Percentiles rank a stretch among this genome's conserved stretches.
These are phyloP conservation scores for Blastobotrys illinoisensis DNA, from an alignment of 1,139 yeast genomes.

Conservation along the genomic window DNA sequence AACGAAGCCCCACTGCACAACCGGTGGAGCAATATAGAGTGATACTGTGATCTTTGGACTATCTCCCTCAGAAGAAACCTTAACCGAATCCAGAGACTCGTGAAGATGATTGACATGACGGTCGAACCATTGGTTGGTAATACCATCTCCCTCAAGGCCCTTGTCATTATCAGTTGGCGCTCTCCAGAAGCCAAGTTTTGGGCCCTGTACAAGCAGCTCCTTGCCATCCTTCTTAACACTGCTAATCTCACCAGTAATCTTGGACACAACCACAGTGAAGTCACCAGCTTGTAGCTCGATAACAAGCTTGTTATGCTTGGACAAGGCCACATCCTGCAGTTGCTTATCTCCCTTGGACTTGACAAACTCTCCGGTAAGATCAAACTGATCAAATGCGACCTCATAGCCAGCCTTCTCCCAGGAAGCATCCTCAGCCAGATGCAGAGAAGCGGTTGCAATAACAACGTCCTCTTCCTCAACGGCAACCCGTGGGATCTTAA, in stretches of 20 bases:
- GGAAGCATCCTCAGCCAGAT: conserved; percentile 12
- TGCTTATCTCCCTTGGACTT: neutral
- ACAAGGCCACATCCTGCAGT: neutral
- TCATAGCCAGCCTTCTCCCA: conserved; percentile 28
- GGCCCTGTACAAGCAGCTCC: conserved; percentile 2
- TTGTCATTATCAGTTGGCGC: conserved; percentile 35
- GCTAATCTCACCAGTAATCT: conserved; percentile 7
- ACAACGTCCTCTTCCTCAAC: neutral
- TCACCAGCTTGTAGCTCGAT: neutral
- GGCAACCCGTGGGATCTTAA: neutral
- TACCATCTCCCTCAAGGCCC: conserved; percentile 11
- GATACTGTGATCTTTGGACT: conserved; percentile 14
- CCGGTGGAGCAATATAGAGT: conserved; percentile 23
- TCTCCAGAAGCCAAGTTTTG: conserved; percentile 29
- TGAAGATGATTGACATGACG: conserved; percentile 19
- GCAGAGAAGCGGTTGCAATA: conserved; percentile 16
- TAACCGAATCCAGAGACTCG: conserved; percentile 13
- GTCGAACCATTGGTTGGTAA: conserved; percentile 15
- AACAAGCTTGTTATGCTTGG: neutral
- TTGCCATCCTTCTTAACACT: conserved; percentile 5
- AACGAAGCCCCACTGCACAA: conserved; percentile 23
- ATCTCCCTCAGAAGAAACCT: conserved; percentile 7
- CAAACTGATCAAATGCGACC: conserved; percentile 30
- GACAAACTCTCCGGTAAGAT: neutral
- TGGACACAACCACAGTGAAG: neutral